phyloP scores from a whole-genome alignment of 1,139 yeast species.

The Hanseniaspora gamundiae region DNA sequence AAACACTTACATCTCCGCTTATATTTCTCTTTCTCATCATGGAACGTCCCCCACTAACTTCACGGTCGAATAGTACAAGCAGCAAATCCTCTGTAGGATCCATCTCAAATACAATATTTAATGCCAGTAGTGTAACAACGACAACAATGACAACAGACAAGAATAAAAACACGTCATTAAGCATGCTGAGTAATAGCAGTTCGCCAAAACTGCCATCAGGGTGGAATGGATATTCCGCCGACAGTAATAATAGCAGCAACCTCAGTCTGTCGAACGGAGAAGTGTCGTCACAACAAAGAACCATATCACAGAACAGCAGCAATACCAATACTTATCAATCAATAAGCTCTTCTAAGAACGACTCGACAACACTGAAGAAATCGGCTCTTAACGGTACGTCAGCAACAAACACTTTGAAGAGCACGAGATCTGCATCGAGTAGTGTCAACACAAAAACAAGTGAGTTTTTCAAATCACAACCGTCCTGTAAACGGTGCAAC shows the following conservation, averaged over 20 bases:
- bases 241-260: too few relatives aligned
- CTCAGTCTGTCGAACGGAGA: too few relatives aligned
- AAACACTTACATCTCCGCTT: too few relatives aligned
- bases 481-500: conserved; percentile 22
- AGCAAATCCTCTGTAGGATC: not conserved
- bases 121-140: not conserved
- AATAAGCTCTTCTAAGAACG: not conserved
- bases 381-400: too few relatives aligned
- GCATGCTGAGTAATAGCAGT: too few relatives aligned
- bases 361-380: not conserved
- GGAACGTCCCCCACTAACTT: not conserved
- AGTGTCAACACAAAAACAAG: not conserved
- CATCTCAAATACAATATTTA: not conserved
- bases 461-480: conserved; percentile 5
- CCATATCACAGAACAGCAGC: too few relatives aligned
- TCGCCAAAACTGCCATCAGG: too few relatives aligned
- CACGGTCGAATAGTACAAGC: not conserved
- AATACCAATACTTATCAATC: not conserved
- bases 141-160: too few relatives aligned
- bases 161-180: too few relatives aligned
- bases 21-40: too few relatives aligned
- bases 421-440: not conserved
- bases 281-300: too few relatives aligned
- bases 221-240: too few relatives aligned
- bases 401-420: not conserved